A percentile compares a stretch with the other conserved stretches of the same genome.
Conservation (phyloP, 176 grass and related monocot genomes). For the Oryza officinalis region DNA sequence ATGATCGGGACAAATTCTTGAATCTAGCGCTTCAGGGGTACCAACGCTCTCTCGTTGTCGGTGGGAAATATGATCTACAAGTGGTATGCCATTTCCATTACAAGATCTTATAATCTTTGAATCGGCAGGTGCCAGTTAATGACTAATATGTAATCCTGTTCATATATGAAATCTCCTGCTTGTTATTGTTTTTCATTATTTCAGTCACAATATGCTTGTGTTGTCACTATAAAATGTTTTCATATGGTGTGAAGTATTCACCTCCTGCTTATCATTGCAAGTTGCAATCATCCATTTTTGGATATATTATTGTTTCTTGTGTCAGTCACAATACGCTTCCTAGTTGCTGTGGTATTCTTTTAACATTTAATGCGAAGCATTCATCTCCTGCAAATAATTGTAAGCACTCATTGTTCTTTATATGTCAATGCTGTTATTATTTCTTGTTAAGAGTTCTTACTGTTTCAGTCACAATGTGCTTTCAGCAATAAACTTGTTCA, state of each 20-base stretch:
- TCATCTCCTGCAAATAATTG: background rate
- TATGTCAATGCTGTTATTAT: conserved; percentile 10
- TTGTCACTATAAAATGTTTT: background rate
- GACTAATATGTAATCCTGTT: background rate
- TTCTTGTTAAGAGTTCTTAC: conserved; percentile 10
- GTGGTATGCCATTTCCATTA: conserved; percentile 61
- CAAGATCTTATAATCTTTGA: background rate
- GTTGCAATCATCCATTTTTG: background rate
- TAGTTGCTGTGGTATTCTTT: background rate
- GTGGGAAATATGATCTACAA: conserved; percentile 92
- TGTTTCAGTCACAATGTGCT: background rate
- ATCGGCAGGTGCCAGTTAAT: background rate
- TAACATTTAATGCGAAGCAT: background rate
- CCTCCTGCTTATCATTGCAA: background rate
- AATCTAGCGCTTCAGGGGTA: conserved; percentile 76
- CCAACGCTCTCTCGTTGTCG: conserved; percentile 71
- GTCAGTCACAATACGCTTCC: background rate
- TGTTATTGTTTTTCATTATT: background rate
- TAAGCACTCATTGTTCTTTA: background rate
- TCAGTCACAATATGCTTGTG: background rate
- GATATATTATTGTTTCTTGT: background rate
- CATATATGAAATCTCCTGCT: background rate
- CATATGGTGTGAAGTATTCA: background rate
- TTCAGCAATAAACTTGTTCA: background rate
- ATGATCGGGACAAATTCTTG: conserved; percentile 87